A percentile compares a stretch with the other conserved stretches of the same genome.
Evolutionary conservation across 148 eudicot genomes (phyloP).

Genomic region (Rhododendron mucronatum): DNA sequence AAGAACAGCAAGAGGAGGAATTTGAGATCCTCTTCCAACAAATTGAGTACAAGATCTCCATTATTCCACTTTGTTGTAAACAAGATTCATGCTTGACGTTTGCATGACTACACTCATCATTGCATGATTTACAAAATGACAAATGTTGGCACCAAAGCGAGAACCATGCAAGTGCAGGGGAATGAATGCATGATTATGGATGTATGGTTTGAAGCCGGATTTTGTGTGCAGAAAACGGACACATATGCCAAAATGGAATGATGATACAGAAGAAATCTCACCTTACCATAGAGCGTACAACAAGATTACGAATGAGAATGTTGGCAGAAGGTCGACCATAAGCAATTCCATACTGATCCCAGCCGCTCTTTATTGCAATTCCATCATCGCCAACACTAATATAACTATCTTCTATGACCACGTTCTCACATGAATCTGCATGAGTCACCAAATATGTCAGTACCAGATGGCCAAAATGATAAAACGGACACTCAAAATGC

Average conservation of each 20-base stretch:
- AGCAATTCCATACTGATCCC: conserved; percentile 56
- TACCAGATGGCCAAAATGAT: background rate
- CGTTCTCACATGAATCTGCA: conserved; percentile 91
- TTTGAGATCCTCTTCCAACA: background rate
- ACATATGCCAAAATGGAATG: background rate
- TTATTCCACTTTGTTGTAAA: background rate
- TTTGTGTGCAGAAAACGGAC: background rate
- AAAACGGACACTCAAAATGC: background rate
- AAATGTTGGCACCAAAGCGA: background rate
- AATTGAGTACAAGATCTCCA: background rate
- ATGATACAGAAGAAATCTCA: conserved; percentile 24
- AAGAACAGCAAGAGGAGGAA: background rate
- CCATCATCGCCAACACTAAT: conserved; percentile 71
- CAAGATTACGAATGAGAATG: conserved; percentile 82
- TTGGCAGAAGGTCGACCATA: conserved; percentile 54
- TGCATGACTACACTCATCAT: background rate
- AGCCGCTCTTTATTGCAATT: conserved; percentile 52
- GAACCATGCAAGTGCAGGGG: background rate
- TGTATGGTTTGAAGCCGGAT: background rate
- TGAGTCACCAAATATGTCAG: background rate
- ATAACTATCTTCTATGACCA: conserved; percentile 92
- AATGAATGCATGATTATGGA: background rate
- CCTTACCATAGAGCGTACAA: conserved; percentile 88
- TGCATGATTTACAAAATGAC: no score
- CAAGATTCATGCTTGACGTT: background rate